These are phyloP conservation scores for Paracoccidioides lutzii DNA, from an alignment of 2,329 filamentous ascomycete species.

Conservation along the genomic window DNA sequence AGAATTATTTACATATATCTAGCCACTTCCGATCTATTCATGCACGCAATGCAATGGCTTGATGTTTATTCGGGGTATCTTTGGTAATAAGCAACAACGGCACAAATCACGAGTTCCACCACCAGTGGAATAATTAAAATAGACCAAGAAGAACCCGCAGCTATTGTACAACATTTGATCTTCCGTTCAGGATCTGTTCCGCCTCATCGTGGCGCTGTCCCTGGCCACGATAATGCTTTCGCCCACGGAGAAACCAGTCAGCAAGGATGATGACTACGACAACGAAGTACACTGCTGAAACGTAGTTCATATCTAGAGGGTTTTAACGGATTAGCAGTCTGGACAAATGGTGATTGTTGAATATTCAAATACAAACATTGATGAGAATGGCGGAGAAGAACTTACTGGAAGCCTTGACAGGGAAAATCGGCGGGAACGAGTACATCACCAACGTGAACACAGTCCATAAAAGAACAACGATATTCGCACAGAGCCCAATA, in stretches of 20 bases:
- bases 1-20: too few species aligned
- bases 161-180: background rate
- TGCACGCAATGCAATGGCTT: too few species aligned
- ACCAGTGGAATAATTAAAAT: too few species aligned
- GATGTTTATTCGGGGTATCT: too few species aligned
- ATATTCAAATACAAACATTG: background rate
- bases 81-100: too few species aligned
- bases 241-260: conserved; percentile 26
- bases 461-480: conserved; percentile 36
- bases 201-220: conserved; percentile 14
- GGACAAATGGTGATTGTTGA: background rate
- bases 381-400: conserved; percentile 5
- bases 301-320: conserved; percentile 31
- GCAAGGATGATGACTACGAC: conserved; percentile 23
- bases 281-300: conserved; percentile 26
- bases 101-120: too few species aligned
- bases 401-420: conserved; percentile 25
- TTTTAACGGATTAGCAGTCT: background rate
- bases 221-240: conserved; percentile 19
- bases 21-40: too few species aligned
- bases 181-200: conserved; percentile 3
- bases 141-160: too few species aligned
- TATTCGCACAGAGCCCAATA: conserved; percentile 31
- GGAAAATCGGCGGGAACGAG: conserved; percentile 28
- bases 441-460: conserved; percentile 37